These are phyloP conservation scores for Pisolithus thermaeus DNA, from an alignment of 1,284 basidiomycete species.

Conservation along the genomic window DNA sequence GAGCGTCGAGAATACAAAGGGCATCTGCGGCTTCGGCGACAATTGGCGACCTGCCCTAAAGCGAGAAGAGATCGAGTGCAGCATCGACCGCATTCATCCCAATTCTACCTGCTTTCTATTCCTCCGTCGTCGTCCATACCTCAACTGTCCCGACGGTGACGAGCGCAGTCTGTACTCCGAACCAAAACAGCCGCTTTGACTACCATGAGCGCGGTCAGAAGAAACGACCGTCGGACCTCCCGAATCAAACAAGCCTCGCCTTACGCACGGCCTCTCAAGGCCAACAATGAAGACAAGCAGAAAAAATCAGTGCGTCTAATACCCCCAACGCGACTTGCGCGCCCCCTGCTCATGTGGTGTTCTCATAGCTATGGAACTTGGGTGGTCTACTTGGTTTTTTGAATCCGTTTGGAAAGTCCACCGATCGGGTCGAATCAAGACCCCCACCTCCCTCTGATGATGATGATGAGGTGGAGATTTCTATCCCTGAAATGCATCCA, in stretches of 20 bases:
- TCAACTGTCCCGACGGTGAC: background rate
- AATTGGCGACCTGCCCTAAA: conserved; percentile 27
- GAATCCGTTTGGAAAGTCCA: conserved; percentile 36
- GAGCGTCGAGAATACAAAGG: background rate
- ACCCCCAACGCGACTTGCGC: background rate
- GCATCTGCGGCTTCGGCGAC: conserved; percentile 7
- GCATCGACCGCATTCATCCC: conserved; percentile 9
- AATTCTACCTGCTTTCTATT: conserved; percentile 8
- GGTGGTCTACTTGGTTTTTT: conserved; percentile 41
- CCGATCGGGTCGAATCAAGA: conserved; percentile 21
- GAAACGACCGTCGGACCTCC: conserved; percentile 33
- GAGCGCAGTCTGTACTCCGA: conserved; percentile 7
- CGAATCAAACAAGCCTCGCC: conserved; percentile 33
- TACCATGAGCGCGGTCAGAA: conserved; percentile 49
- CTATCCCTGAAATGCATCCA: background rate
- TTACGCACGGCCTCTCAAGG: conserved; percentile 27
- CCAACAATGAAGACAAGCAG: conserved; percentile 8
- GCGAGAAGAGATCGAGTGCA: conserved; percentile 7
- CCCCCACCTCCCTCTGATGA: conserved; percentile 13
- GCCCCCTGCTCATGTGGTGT: conserved; percentile 1
- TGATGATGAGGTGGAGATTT: background rate
- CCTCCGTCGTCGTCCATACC: conserved; percentile 3
- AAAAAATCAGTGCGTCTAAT: conserved; percentile 41
- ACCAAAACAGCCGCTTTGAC: background rate
- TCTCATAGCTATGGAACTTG: conserved; percentile 46